These are phyloP conservation scores for Ogataea pini DNA, from an alignment of 805 yeast genomes.

Conservation along the genomic window DNA sequence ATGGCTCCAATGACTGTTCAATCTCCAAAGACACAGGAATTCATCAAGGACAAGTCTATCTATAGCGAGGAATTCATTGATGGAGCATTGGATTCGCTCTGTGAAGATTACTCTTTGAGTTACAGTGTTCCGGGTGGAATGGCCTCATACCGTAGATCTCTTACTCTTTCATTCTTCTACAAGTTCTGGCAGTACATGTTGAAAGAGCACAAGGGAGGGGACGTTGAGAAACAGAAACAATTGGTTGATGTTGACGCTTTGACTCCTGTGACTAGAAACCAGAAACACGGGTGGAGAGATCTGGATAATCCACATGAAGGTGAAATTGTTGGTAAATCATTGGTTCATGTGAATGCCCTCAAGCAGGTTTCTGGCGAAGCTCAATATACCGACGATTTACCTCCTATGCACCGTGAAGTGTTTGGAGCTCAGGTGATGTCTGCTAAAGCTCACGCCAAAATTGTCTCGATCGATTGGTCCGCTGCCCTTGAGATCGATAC, in stretches of 20 bases:
- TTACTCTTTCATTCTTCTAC: slow-evolving; percentile 47
- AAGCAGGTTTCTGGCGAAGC: slow-evolving; percentile 53
- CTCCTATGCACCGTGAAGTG: slow-evolving; percentile 42
- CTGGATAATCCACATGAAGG: slow-evolving; percentile 40
- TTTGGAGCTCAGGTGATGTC: slow-evolving; percentile 47
- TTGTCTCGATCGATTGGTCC: slow-evolving; percentile 41
- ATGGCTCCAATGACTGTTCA: slow-evolving; percentile 48
- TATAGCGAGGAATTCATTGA: slow-evolving; percentile 32
- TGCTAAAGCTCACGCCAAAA: slow-evolving; percentile 43
- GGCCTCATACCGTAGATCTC: slow-evolving; percentile 47
- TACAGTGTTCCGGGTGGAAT: slow-evolving; percentile 51
- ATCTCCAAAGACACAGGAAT: slow-evolving; percentile 37
- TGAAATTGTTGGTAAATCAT: slow-evolving; percentile 40
- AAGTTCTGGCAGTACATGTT: slow-evolving; percentile 41
- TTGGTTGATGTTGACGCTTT: slow-evolving; percentile 35
- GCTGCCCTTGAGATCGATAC: slow-evolving; percentile 39
- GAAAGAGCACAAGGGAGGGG: slow-evolving; percentile 13
- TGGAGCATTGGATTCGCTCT: slow-evolving; percentile 29
- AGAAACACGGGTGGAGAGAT: slow-evolving; percentile 42
- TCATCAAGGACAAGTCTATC: slow-evolving; percentile 28
- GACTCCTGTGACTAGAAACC: slow-evolving; percentile 39
- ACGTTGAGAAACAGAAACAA: background rate
- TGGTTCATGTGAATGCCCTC: slow-evolving; percentile 46
- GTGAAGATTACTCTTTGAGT: slow-evolving; percentile 40
- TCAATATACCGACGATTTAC: slow-evolving; percentile 45